phyloP scores from a whole-genome alignment of 2,329 filamentous ascomycete genomes.

The Cytospora schulzeri region DNA sequence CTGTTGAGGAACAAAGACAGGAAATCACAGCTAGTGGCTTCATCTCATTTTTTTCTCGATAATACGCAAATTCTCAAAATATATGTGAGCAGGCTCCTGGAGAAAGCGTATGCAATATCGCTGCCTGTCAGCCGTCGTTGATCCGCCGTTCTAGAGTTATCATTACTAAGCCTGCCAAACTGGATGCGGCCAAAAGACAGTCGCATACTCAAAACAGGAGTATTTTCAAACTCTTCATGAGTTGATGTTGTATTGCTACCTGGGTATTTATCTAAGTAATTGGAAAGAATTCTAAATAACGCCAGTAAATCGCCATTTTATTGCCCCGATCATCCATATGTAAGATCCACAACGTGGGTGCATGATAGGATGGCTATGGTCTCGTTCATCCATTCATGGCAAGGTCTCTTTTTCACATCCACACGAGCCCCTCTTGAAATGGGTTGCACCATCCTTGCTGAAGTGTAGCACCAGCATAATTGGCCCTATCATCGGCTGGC shows the following conservation, averaged over 20 bases:
- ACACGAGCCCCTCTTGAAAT: not conserved
- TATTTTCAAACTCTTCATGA: too few species aligned
- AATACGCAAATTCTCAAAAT: not conserved
- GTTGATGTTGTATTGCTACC: not conserved
- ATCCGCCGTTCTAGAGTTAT: not conserved
- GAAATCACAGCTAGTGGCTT: not conserved
- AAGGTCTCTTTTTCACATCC: not conserved
- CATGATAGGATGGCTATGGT: not conserved
- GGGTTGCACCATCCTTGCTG: not conserved
- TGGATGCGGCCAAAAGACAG: not conserved
- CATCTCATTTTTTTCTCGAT: too few species aligned
- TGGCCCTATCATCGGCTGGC: not conserved
- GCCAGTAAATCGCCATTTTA: not conserved
- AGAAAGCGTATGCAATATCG: not conserved
- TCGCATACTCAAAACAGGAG: not conserved
- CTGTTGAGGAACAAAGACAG: not conserved
- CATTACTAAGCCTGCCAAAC: not conserved
- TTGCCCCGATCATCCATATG: not conserved
- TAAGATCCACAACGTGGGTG: not conserved
- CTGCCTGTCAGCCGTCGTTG: not conserved
- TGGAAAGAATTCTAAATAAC: not conserved
- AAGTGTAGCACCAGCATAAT: not conserved
- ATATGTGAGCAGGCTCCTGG: not conserved
- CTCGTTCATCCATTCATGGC: not conserved
- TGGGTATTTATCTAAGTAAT: not conserved